phyloP scores from a whole-genome alignment of 2,329 filamentous ascomycete genomes.

The Monilinia aucupariae region DNA sequence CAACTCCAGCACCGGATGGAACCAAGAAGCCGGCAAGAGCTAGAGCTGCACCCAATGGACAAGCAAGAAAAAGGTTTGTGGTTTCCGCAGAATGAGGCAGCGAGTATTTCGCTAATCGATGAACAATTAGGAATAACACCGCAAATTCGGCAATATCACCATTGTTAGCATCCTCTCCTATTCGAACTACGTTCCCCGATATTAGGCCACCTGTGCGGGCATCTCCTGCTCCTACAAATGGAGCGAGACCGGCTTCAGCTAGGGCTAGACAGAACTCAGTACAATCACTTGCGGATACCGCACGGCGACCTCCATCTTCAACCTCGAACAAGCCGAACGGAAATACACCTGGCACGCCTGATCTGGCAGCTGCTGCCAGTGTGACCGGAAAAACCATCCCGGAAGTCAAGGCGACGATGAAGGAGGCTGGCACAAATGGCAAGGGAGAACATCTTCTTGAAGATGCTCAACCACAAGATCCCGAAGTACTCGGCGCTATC shows the following conservation, averaged over 20 bases:
- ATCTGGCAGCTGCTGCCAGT: conserved; percentile 30
- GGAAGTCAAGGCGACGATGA: conserved; percentile 51
- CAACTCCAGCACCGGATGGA: conserved; percentile 60
- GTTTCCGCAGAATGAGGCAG: neutral
- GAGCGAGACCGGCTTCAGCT: conserved; percentile 59
- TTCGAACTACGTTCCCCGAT: conserved; percentile 64
- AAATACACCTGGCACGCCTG: conserved; percentile 35
- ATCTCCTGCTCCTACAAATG: conserved; percentile 55
- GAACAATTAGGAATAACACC: conserved; percentile 40
- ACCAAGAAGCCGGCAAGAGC: conserved; percentile 68
- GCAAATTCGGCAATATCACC: conserved; percentile 56
- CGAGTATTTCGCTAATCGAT: conserved; percentile 21
- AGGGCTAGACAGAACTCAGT: conserved; percentile 72
- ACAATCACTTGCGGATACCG: conserved; percentile 52
- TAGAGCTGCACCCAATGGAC: conserved; percentile 58
- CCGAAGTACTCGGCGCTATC: conserved; percentile 28
- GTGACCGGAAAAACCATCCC: conserved; percentile 34
- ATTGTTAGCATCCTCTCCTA: conserved; percentile 68
- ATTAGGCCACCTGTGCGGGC: conserved; percentile 44
- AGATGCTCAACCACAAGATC: conserved; percentile 35
- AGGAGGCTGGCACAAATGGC: conserved; percentile 40
- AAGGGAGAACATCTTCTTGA: conserved; percentile 34
- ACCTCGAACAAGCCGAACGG: conserved; percentile 58
- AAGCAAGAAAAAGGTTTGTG: conserved; percentile 72
- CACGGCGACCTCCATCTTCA: conserved; percentile 53